A percentile compares a stretch with the other conserved stretches of the same genome.
Evolutionary conservation across 257 asterid genomes (phyloP).

Genomic region (Eustoma russellianum): DNA sequence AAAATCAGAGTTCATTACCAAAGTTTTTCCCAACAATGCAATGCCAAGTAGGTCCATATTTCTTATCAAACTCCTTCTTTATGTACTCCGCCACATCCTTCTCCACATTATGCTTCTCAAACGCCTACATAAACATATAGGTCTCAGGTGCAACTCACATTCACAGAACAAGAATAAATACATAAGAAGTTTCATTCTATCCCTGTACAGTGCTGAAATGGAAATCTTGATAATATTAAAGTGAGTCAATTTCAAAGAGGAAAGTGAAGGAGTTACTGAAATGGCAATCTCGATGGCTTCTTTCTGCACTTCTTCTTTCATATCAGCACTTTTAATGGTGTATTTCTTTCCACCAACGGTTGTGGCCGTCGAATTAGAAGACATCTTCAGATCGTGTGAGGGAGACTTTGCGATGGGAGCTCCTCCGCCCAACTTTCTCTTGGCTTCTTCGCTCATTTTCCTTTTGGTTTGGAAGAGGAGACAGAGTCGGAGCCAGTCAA

Average conservation of each 20-base stretch:
- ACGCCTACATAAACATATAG: slow-evolving; percentile 41
- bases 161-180: too few species aligned
- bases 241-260: not conserved
- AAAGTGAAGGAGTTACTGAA: slow-evolving; percentile 32
- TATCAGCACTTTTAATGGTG: slow-evolving; percentile 82
- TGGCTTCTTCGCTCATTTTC: too few species aligned
- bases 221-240: too few species aligned
- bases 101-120: slow-evolving; percentile 81
- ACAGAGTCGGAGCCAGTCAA: too few species aligned
- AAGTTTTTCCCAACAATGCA: slow-evolving; percentile 98
- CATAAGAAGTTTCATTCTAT: too few species aligned
- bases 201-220: too few species aligned
- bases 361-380: slow-evolving; percentile 18
- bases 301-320: slow-evolving; percentile 90
- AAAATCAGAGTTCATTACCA: slow-evolving; percentile 33
- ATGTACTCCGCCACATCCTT: slow-evolving; percentile 95
- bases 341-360: slow-evolving; percentile 46
- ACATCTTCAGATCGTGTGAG: slow-evolving; percentile 4
- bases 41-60: slow-evolving; percentile 97
- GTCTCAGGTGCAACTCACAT: slow-evolving; percentile 1
- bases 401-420: slow-evolving; percentile 29
- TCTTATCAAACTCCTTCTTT: slow-evolving; percentile 89
- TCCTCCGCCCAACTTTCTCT: too few species aligned
- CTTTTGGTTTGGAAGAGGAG: too few species aligned
- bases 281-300: slow-evolving; percentile 89